phyloP scores from a whole-genome alignment of 441 rosid genomes.

The Arabidopsis lyrata region DNA sequence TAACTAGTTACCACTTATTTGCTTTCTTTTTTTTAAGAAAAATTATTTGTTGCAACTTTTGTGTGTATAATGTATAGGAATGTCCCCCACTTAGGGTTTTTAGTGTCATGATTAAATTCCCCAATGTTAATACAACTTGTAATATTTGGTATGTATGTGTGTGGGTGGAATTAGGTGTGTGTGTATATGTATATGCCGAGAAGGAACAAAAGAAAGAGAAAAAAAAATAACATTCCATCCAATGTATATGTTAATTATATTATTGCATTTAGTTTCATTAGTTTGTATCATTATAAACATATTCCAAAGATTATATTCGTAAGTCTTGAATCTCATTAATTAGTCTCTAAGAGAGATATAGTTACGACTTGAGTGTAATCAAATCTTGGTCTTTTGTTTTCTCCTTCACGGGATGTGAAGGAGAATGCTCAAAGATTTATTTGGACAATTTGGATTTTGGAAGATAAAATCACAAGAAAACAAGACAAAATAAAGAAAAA shows the following conservation, averaged over 20 bases:
- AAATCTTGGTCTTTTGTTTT: background rate
- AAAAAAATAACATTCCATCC: background rate
- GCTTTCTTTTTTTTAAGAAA: background rate
- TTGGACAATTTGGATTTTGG: slow-evolving; percentile 12
- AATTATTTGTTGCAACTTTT: slow-evolving; percentile 30
- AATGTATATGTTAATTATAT: slow-evolving; percentile 13
- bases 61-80: slow-evolving; percentile 37
- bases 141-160: slow-evolving; percentile 30
- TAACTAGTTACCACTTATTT: slow-evolving; percentile 41
- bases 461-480: slow-evolving; percentile 29
- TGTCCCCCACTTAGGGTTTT: slow-evolving; percentile 46
- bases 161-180: slow-evolving; percentile 31
- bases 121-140: slow-evolving; percentile 45
- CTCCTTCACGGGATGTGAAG: slow-evolving; percentile 34
- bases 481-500: slow-evolving; percentile 23
- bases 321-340: background rate
- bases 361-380: slow-evolving; percentile 6
- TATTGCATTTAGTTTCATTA: background rate
- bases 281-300: slow-evolving; percentile 11
- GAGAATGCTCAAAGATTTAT: slow-evolving; percentile 15
- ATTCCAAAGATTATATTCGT: background rate
- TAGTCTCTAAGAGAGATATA: background rate
- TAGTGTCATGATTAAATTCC: slow-evolving; percentile 40
- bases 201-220: slow-evolving; percentile 2
- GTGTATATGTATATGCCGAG: slow-evolving; percentile 8